Evolutionary conservation across 495 filamentous ascomycete species (phyloP).

Genomic region (Daldinia decipiens): DNA sequence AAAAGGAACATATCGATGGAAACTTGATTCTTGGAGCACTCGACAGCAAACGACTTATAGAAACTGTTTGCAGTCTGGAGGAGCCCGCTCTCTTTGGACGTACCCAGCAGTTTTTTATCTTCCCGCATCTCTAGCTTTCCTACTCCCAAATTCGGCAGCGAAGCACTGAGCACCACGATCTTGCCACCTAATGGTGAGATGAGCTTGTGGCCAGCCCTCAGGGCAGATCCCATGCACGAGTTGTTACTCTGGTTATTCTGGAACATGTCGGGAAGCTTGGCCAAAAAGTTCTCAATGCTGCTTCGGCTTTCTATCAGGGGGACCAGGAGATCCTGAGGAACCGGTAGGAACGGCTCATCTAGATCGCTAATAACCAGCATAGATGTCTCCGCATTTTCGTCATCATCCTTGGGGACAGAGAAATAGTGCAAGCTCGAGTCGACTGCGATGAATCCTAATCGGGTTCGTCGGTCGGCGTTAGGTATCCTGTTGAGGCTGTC

Average conservation of each 20-base stretch:
- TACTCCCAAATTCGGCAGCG: constrained; percentile 88
- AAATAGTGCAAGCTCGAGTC: constrained; percentile 97
- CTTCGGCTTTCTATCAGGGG: constrained; percentile 87
- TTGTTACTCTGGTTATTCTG: constrained; percentile 85
- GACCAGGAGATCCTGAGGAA: constrained; percentile 91
- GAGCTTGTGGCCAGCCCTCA: constrained; percentile 92
- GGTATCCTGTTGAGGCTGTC: constrained; percentile 97
- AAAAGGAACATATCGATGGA: constrained; percentile 99
- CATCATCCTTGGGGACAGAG: constrained; percentile 85
- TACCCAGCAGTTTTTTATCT: constrained; percentile 96
- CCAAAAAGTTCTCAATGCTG: constrained; percentile 90
- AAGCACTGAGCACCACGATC: constrained; percentile 87
- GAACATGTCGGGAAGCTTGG: constrained; percentile 96
- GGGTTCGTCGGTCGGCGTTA: constrained; percentile 91
- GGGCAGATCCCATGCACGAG: constrained; percentile 92
- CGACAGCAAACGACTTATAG: constrained; percentile 99
- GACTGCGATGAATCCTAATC: constrained; percentile 93
- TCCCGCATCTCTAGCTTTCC: constrained; percentile 94
- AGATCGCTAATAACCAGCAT: constrained; percentile 97
- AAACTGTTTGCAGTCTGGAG: constrained; percentile 93
- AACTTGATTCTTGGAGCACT: constrained; percentile 98
- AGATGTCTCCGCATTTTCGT: constrained; percentile 80
- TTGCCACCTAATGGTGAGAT: constrained; percentile 95
- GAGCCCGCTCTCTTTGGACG: constrained; percentile 85
- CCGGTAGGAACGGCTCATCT: constrained; percentile 94